Evolutionary conservation across 441 rosid species (phyloP).

Genomic region (Melastoma candidum): DNA sequence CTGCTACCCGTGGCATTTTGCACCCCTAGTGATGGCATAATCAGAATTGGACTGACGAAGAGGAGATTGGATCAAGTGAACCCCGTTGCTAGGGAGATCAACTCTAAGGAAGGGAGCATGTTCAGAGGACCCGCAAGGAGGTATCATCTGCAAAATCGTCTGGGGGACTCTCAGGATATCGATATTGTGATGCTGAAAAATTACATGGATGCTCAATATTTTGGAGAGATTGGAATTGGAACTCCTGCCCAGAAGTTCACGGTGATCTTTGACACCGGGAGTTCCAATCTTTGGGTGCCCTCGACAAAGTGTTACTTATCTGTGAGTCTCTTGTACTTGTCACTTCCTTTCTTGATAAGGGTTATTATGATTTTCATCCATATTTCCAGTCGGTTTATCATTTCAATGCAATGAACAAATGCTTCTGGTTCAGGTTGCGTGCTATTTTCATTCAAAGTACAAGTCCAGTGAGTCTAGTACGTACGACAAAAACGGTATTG

Average conservation of each 20-base stretch:
- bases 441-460: slow-evolving; percentile 67
- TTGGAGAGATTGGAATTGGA: slow-evolving; percentile 77
- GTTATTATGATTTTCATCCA: not conserved
- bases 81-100: slow-evolving; percentile 35
- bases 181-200: slow-evolving; percentile 57
- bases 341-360: not conserved
- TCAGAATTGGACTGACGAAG: slow-evolving; percentile 63
- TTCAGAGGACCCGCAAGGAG: slow-evolving; percentile 32
- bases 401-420: no score
- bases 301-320: slow-evolving; percentile 74
- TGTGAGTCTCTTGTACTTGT: slow-evolving; percentile 28
- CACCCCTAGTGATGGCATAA: slow-evolving; percentile 31
- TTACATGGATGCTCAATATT: slow-evolving; percentile 83
- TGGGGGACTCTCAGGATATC: slow-evolving; percentile 31
- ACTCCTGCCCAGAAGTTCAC: slow-evolving; percentile 79
- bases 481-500: slow-evolving; percentile 56
- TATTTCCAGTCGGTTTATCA: not conserved
- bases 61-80: slow-evolving; percentile 42
- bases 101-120: slow-evolving; percentile 35
- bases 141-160: slow-evolving; percentile 29
- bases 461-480: slow-evolving; percentile 55
- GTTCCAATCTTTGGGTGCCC: slow-evolving; percentile 86
- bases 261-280: slow-evolving; percentile 84
- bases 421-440: slow-evolving; percentile 40
- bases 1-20: slow-evolving; percentile 21